These are phyloP conservation scores for Solanum rostratum DNA, from an alignment of 257 asterid genomes.

Conservation along the genomic window DNA sequence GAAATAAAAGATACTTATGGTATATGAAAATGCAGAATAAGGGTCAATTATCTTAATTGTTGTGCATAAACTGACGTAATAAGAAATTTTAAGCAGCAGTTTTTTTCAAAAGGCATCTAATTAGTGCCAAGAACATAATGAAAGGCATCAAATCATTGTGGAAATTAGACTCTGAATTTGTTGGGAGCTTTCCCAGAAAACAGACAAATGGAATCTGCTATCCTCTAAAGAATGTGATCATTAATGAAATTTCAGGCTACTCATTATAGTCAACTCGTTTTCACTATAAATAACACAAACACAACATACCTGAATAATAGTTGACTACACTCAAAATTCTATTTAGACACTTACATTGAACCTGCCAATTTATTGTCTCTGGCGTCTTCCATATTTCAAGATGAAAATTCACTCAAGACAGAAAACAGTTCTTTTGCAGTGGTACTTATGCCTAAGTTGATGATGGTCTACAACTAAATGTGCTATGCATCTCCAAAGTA, in stretches of 20 bases:
- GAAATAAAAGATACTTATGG: slow-evolving; percentile 4
- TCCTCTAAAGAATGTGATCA: neutral
- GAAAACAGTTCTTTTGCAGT: neutral
- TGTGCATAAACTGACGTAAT: neutral
- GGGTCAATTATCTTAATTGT: neutral
- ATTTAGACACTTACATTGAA: neutral
- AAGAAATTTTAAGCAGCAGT: neutral
- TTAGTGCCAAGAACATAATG: neutral
- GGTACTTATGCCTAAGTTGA: neutral
- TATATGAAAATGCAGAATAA: slow-evolving; percentile 4
- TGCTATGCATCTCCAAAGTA: neutral
- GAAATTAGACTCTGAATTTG: neutral
- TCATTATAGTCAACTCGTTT: neutral
- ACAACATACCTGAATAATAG: neutral
- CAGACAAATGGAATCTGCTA: neutral
- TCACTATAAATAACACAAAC: neutral
- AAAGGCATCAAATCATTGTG: neutral
- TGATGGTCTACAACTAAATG: neutral
- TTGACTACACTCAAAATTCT: neutral
- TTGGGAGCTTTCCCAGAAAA: neutral
- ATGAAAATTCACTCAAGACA: neutral
- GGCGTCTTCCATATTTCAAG: neutral
- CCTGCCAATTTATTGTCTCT: neutral
- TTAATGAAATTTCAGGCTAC: neutral
- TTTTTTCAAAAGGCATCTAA: neutral